These are phyloP conservation scores for Blastomyces gilchristii DNA, from an alignment of 2,329 filamentous ascomycete genomes.

Conservation along the genomic window DNA sequence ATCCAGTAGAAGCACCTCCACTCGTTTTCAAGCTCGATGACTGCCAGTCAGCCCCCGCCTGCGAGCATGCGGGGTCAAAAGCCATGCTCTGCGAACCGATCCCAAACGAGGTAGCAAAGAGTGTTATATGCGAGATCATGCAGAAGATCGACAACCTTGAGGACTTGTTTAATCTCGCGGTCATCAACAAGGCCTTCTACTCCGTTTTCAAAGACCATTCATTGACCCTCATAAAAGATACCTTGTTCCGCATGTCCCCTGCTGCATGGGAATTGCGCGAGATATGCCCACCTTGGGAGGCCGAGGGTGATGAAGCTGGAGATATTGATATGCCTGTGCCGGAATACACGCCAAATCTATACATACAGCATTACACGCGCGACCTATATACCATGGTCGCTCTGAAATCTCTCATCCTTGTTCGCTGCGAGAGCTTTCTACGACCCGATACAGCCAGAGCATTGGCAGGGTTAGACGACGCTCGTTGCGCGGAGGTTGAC, in stretches of 20 bases:
- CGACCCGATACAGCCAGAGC: slow-evolving; percentile 47
- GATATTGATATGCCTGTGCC: slow-evolving; percentile 40
- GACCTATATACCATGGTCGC: slow-evolving; percentile 46
- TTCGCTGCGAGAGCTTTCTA: slow-evolving; percentile 47
- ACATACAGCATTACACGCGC: slow-evolving; percentile 42
- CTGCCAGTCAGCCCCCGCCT: not conserved
- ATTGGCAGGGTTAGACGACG: slow-evolving; percentile 39
- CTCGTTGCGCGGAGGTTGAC: slow-evolving; percentile 44
- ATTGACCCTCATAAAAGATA: slow-evolving; percentile 42
- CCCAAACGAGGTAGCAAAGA: slow-evolving; percentile 33
- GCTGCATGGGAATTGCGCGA: slow-evolving; percentile 52
- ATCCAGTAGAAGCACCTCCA: not conserved
- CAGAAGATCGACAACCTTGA: slow-evolving; percentile 39
- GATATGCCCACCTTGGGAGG: slow-evolving; percentile 44
- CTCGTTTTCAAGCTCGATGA: not conserved
- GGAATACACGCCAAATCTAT: slow-evolving; percentile 45
- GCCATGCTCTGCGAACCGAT: not conserved
- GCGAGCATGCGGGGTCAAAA: slow-evolving; percentile 1
- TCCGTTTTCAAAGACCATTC: slow-evolving; percentile 49
- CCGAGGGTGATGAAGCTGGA: slow-evolving; percentile 30
- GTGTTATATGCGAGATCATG: slow-evolving; percentile 45
- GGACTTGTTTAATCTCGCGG: slow-evolving; percentile 46
- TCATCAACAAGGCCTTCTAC: slow-evolving; percentile 48
- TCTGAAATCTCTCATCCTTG: slow-evolving; percentile 47
- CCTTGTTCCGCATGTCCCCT: slow-evolving; percentile 45